A percentile compares a stretch with the other conserved stretches of the same genome.
These are phyloP conservation scores for Boeremia lycopersici DNA, from an alignment of 2,329 filamentous ascomycete genomes.

Conservation along the genomic window DNA sequence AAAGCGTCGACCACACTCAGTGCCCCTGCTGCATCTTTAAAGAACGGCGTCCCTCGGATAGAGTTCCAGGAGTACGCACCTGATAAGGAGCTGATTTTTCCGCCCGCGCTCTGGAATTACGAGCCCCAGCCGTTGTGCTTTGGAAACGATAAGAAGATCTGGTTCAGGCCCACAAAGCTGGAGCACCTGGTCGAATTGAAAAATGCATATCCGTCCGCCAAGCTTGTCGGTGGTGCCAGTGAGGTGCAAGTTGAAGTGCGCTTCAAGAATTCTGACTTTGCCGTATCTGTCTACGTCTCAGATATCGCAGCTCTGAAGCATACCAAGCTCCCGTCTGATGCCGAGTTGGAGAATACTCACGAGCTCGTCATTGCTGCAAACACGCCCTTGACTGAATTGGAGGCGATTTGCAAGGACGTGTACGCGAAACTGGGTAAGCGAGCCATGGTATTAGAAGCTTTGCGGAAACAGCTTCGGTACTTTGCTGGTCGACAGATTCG, in stretches of 20 bases:
- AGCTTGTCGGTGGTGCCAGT: constrained; percentile 91
- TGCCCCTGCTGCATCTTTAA: constrained; percentile 60
- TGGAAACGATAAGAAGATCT: constrained; percentile 90
- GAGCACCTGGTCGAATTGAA: constrained; percentile 89
- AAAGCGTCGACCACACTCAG: constrained; percentile 49
- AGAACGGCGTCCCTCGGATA: constrained; percentile 59
- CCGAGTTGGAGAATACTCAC: constrained; percentile 32
- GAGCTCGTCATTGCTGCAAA: constrained; percentile 84
- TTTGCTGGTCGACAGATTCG: constrained; percentile 94
- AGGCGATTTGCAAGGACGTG: constrained; percentile 79
- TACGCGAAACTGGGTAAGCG: constrained; percentile 54
- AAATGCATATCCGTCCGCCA: constrained; percentile 80
- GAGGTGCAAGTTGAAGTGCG: constrained; percentile 98
- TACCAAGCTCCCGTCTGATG: constrained; percentile 50
- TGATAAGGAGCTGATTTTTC: constrained; percentile 92
- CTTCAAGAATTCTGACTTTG: constrained; percentile 92
- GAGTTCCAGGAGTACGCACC: constrained; percentile 88
- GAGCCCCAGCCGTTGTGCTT: constrained; percentile 80
- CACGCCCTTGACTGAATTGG: constrained; percentile 86
- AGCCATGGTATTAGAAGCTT: constrained; percentile 55
- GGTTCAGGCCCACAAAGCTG: constrained; percentile 87
- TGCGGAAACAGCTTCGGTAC: constrained; percentile 93
- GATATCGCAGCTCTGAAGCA: constrained; percentile 86
- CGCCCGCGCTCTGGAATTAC: constrained; percentile 79
- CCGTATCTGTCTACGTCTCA: constrained; percentile 86